phyloP scores from a whole-genome alignment of 2,329 filamentous ascomycete species.

The Ceratocystis papillata region DNA sequence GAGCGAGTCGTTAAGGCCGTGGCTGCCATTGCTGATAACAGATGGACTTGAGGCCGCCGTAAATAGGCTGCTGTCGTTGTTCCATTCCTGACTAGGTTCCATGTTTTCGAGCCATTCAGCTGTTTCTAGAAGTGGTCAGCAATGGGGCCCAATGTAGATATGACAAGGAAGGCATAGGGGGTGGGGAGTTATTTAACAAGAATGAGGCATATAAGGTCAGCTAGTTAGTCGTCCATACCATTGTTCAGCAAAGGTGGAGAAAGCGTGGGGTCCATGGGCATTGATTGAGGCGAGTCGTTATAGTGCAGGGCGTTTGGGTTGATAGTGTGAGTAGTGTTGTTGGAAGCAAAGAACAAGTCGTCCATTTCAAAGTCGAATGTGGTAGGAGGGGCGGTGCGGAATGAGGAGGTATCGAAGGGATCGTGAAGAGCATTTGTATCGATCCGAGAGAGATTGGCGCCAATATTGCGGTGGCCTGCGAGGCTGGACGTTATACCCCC shows the following conservation, averaged over 20 bases:
- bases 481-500: constrained; percentile 60
- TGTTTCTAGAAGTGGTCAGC: constrained; percentile 22
- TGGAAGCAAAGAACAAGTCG: constrained; percentile 52
- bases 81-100: constrained; percentile 16
- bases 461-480: constrained; percentile 49
- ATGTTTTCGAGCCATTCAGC: constrained; percentile 20
- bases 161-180: neutral
- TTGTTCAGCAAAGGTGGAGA: constrained; percentile 52
- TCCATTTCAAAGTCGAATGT: constrained; percentile 64
- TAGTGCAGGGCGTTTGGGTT: constrained; percentile 72
- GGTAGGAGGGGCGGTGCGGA: constrained; percentile 61
- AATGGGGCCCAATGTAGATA: constrained; percentile 7
- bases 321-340: constrained; percentile 39
- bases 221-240: constrained; percentile 71
- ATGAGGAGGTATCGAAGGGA: constrained; percentile 37
- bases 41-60: constrained; percentile 92
- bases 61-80: constrained; percentile 14
- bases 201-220: constrained; percentile 58
- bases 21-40: constrained; percentile 87
- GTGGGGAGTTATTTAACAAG: neutral
- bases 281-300: constrained; percentile 61
- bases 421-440: constrained; percentile 52
- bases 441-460: constrained; percentile 66
- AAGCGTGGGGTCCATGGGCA: constrained; percentile 51
- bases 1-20: constrained; percentile 40